phyloP scores from a whole-genome alignment of 78 protist species.

The Cavenderia fasciculata region DNA sequence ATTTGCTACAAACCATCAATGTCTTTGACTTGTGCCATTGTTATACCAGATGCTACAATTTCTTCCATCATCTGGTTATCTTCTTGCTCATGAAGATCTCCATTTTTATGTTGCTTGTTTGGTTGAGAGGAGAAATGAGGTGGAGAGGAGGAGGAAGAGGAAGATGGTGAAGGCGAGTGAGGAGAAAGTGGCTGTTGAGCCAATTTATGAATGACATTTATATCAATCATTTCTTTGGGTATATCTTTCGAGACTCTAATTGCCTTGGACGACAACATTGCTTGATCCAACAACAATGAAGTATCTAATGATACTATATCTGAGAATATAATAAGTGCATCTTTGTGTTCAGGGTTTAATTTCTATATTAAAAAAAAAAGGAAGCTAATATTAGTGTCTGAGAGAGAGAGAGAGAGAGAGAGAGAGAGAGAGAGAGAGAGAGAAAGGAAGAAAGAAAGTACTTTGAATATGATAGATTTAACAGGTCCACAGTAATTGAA shows the following conservation, averaged over 20 bases:
- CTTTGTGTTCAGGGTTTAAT: neutral
- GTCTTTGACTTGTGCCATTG: neutral
- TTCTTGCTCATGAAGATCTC: neutral
- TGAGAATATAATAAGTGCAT: neutral
- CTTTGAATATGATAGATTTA: neutral
- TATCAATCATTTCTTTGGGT: neutral
- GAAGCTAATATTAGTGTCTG: neutral
- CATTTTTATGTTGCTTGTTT: neutral
- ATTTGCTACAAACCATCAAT: neutral
- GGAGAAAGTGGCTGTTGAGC: neutral
- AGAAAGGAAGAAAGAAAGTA: neutral
- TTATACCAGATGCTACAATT: conserved; percentile 7
- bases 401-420: no score
- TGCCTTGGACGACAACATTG: neutral
- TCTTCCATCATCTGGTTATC: neutral
- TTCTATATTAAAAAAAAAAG: neutral
- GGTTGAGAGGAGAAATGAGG: neutral
- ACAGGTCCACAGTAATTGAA: neutral
- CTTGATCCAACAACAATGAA: neutral
- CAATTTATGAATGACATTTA: neutral
- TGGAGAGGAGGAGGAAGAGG: neutral
- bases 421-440: no score
- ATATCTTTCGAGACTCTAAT: neutral
- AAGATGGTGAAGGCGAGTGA: neutral
- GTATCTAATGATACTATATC: neutral